Percentiles rank a stretch among this genome's conserved stretches.
Evolutionary conservation across 1,284 basidiomycete species (phyloP).

Genomic region (Trametes versicolor): DNA sequence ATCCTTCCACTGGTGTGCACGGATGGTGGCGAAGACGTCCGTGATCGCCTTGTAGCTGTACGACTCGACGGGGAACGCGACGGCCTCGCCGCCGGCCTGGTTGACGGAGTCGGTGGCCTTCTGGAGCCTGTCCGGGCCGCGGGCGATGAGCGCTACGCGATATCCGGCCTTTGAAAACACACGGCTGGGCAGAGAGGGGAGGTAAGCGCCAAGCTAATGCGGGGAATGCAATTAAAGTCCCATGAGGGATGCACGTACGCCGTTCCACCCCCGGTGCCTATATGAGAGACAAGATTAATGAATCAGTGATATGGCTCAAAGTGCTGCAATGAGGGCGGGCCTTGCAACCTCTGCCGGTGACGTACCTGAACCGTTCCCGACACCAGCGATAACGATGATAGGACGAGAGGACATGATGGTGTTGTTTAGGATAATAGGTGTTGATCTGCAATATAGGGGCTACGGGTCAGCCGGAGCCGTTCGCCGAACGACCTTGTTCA

Average conservation of each 20-base stretch:
- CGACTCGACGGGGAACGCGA: constrained; percentile 63
- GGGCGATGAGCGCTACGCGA: constrained; percentile 73
- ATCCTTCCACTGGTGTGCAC: constrained; percentile 55
- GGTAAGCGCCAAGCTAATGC: constrained; percentile 1
- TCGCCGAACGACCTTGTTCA: too few relatives aligned
- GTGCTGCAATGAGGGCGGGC: background rate
- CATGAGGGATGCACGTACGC: constrained; percentile 60
- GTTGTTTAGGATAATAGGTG: background rate
- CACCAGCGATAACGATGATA: constrained; percentile 61
- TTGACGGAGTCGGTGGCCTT: constrained; percentile 66
- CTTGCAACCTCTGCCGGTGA: background rate
- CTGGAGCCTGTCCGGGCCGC: constrained; percentile 62
- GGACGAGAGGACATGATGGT: constrained; percentile 52
- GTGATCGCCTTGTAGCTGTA: constrained; percentile 66
- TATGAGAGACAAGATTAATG: constrained; percentile 25
- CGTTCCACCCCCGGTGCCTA: constrained; percentile 69
- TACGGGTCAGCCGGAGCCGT: background rate
- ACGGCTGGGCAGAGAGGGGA: constrained; percentile 52
- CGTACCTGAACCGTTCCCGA: constrained; percentile 57
- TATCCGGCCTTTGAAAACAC: constrained; percentile 74
- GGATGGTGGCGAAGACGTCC: constrained; percentile 63
- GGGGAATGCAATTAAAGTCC: background rate
- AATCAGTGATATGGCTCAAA: background rate
- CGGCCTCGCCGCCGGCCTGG: constrained; percentile 68
- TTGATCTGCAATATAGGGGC: background rate